Conservation (phyloP, 1,284 basidiomycete species). For the Meira miltonrushii region DNA sequence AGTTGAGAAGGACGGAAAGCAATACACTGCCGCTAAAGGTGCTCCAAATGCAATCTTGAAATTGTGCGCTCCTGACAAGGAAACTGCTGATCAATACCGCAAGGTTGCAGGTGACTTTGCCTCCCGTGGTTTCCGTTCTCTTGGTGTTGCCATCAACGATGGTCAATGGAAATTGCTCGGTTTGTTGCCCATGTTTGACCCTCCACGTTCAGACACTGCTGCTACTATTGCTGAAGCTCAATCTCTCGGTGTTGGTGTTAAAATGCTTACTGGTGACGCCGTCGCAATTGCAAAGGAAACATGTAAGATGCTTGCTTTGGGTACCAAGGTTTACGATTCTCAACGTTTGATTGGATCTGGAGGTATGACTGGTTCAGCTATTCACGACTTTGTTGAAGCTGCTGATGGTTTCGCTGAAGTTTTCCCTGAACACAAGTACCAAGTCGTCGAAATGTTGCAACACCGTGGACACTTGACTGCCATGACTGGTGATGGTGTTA, state of each 20-base stretch:
- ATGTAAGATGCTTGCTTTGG: conserved; percentile 57
- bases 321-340: conserved; percentile 61
- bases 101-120: conserved; percentile 57
- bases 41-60: conserved; percentile 61
- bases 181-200: conserved; percentile 58
- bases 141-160: conserved; percentile 60
- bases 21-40: conserved; percentile 59
- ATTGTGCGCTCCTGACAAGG: conserved; percentile 55
- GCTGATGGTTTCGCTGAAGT: conserved; percentile 62
- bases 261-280: conserved; percentile 62
- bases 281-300: conserved; percentile 62
- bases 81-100: conserved; percentile 55
- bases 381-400: conserved; percentile 59
- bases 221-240: conserved; percentile 59
- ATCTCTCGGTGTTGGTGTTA: conserved; percentile 59
- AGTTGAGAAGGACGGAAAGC: conserved; percentile 58
- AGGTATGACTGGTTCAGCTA: conserved; percentile 58
- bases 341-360: conserved; percentile 59
- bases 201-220: conserved; percentile 59
- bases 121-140: conserved; percentile 58
- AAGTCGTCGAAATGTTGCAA: conserved; percentile 60
- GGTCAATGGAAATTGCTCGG: conserved; percentile 58
- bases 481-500: conserved; percentile 56
- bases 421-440: conserved; percentile 60
- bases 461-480: conserved; percentile 60